Base-by-base conservation (phyloP, 805 yeast genomes). In the Candida bentonensis region DNA sequence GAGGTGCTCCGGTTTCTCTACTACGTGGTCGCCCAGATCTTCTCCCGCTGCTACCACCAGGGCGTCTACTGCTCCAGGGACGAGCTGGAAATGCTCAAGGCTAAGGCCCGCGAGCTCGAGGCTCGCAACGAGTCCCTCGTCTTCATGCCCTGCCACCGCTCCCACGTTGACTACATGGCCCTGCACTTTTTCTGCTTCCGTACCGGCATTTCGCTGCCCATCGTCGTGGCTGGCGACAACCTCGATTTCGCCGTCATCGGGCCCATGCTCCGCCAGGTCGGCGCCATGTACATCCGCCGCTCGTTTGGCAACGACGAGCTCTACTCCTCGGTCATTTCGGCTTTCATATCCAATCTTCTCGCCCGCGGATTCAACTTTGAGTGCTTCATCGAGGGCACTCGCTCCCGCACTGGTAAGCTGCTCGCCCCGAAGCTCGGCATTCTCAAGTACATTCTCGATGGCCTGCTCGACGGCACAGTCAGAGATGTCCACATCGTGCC, bases 161-260 rank as follows among this genome's bases (percentile, higher is more conserved):
- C 79, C 9, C 82, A 76, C 53, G 62, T 76, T 34, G 82, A 76
- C 57, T 76, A 76, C 54, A 73, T 76, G 42, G 70, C 76, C 44
- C 53, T 77, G 42, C 81, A 76, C 51, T 64, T 74, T 44, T 60
- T 74, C 25, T 65, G 74, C 47, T 66, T 74, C 50, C 60, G 81
- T 26, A 66, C 76, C 50, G 76, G 74, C 22, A 56, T 76, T 44
- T 64, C 79, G 2, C 57, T 68, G 9, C 82, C 82, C 1, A 59
- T 70, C 3, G 79, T 76, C 4, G 72, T 76, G 28, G 82, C 82
- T 1, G 82, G 82, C n/a, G 81, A 76, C 42, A 76, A 76, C 54
- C 67, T 76, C 53, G 75, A 77, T 51, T 76, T 76, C 40, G 73
- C 79, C 1, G 60, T 76, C 4, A 65, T 76, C 41, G 79, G 79